phyloP scores from a whole-genome alignment of 2,329 filamentous ascomycete species.

The Fusarium denticulatum region DNA sequence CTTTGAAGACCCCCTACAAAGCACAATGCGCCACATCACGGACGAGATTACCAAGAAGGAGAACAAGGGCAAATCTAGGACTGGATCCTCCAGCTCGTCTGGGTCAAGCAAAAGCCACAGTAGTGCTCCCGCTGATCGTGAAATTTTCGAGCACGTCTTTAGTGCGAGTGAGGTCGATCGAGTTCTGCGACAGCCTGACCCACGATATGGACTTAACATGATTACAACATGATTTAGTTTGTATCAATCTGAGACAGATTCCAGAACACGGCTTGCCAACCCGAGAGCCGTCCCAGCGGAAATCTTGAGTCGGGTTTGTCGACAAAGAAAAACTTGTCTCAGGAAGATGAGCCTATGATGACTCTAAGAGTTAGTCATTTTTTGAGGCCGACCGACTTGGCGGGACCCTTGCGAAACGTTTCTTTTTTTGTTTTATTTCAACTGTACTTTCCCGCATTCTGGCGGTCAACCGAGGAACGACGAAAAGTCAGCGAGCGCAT shows the following conservation, averaged over 20 bases:
- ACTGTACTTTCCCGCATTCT: conserved; percentile 31
- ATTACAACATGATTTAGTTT: conserved; percentile 52
- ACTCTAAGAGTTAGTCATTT: conserved; percentile 19
- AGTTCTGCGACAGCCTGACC: conserved; percentile 62
- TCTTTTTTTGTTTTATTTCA: conserved; percentile 26
- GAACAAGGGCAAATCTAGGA: conserved; percentile 50
- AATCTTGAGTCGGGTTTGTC: conserved; percentile 4
- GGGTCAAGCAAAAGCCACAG: conserved; percentile 43
- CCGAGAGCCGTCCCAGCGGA: conserved; percentile 3
- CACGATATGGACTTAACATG: conserved; percentile 64
- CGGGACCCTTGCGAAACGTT: conserved; percentile 37
- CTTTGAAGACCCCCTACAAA: conserved; percentile 67
- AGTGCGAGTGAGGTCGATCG: conserved; percentile 59
- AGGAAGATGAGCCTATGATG: conserved; percentile 15
- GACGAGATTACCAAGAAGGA: conserved; percentile 66
- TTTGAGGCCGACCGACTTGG: conserved; percentile 31
- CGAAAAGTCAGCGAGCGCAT: conserved; percentile 25
- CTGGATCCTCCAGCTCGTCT: conserved; percentile 42
- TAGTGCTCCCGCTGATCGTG: conserved; percentile 55
- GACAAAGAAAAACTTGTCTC: conserved; percentile 19
- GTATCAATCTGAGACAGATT: conserved; percentile 17
- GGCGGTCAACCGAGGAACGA: conserved; percentile 30
- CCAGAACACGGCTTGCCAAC: not conserved
- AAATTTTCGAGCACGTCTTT: conserved; percentile 66
- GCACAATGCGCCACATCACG: conserved; percentile 62